Conservation (phyloP, 148 eudicot species). For the Spergularia marina region DNA sequence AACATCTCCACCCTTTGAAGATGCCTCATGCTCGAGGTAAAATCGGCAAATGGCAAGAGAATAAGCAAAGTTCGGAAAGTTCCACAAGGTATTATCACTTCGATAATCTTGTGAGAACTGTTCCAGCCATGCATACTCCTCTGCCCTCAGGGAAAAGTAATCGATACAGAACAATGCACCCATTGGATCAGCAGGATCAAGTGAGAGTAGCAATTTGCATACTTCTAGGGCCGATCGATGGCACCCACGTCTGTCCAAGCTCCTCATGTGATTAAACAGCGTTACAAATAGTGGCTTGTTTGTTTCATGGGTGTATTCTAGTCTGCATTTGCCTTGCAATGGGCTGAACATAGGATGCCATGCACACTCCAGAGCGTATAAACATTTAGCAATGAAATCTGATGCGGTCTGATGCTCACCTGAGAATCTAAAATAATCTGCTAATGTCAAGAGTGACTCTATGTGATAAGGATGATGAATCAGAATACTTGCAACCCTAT, state of each 20-base stretch:
- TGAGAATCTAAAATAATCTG: conserved; percentile 77
- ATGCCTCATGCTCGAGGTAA: conserved; percentile 55
- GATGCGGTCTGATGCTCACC: conserved; percentile 92
- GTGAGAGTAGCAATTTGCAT: conserved; percentile 77
- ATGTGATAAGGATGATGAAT: conserved; percentile 82
- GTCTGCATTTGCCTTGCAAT: conserved; percentile 57
- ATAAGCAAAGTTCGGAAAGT: conserved; percentile 84
- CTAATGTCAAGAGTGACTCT: conserved; percentile 77
- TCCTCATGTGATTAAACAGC: conserved; percentile 81
- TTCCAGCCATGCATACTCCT: conserved; percentile 86
- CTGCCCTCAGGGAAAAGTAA: conserved; percentile 79
- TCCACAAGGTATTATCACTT: conserved; percentile 68
- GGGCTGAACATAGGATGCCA: conserved; percentile 93
- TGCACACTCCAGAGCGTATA: conserved; percentile 94
- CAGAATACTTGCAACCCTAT: conserved; percentile 75
- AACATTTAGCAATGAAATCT: conserved; percentile 66
- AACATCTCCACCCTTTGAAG: conserved; percentile 25
- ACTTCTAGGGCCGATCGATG: conserved; percentile 95
- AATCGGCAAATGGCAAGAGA: conserved; percentile 84
- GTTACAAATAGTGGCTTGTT: conserved; percentile 67
- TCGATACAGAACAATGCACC: conserved; percentile 85
- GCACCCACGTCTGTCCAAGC: conserved; percentile 92
- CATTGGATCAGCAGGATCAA: conserved; percentile 87
- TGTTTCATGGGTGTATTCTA: conserved; percentile 67
- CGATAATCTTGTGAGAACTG: conserved; percentile 69